Percentiles rank a stretch among this genome's conserved stretches.
Conservation (phyloP, 2,329 filamentous ascomycete species). For the Clarireedia paspali region DNA sequence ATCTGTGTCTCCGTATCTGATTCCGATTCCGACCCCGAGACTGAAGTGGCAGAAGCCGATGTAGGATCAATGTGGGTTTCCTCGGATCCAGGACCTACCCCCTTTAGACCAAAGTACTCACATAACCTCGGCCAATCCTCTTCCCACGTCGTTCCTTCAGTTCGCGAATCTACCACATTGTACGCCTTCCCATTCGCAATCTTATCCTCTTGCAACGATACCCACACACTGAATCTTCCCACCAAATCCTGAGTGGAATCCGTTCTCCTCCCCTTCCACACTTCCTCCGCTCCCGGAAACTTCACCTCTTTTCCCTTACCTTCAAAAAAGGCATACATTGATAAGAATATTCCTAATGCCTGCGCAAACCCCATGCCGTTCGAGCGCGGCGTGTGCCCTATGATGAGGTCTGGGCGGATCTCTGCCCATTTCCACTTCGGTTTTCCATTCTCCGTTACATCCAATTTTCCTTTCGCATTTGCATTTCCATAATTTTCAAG, state of each 20-base stretch:
- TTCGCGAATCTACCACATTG: slow-evolving; percentile 35
- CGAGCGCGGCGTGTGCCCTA: slow-evolving; percentile 37
- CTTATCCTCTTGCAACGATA: slow-evolving; percentile 29
- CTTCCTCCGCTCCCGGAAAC: slow-evolving; percentile 32
- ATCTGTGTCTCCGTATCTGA: slow-evolving; percentile 25
- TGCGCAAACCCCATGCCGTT: slow-evolving; percentile 37
- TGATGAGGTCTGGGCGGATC: slow-evolving; percentile 37
- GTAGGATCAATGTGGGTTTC: too few species aligned
- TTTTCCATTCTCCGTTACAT: slow-evolving; percentile 23
- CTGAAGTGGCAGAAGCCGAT: too few species aligned
- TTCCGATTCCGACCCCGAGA: too few species aligned
- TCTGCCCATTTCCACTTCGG: slow-evolving; percentile 36
- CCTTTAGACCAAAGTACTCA: slow-evolving; percentile 39
- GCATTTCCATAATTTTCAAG: too few species aligned
- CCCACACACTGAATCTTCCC: slow-evolving; percentile 35
- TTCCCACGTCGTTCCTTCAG: slow-evolving; percentile 32
- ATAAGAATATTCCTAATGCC: slow-evolving; percentile 33
- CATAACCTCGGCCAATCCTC: slow-evolving; percentile 39
- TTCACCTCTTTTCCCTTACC: slow-evolving; percentile 30
- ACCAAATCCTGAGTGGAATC: slow-evolving; percentile 32
- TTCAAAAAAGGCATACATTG: slow-evolving; percentile 31
- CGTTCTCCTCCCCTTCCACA: slow-evolving; percentile 30
- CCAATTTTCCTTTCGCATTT: too few species aligned
- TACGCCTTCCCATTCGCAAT: slow-evolving; percentile 27
- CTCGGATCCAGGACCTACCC: slow-evolving; percentile 28